Base-by-base conservation (phyloP, 2,329 filamentous ascomycete species). In the Ophiosphaerella herpotricha region DNA sequence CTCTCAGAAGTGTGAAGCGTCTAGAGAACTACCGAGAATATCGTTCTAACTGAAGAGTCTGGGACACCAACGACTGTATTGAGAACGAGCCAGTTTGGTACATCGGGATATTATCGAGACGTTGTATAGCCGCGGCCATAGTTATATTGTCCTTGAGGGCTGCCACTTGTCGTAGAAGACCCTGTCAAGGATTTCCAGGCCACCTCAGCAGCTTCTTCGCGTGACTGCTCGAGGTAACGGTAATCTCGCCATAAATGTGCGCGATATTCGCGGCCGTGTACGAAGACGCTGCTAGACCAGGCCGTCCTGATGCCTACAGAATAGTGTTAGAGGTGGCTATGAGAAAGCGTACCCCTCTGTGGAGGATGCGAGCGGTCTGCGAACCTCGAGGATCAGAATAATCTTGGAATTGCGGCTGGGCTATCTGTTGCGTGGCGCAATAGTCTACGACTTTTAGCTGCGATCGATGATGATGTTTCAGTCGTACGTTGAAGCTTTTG, bases 311-410 rank as follows among this genome's bases (percentile, higher is more conserved):
- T 69, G 26, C 69, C 69, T 72, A 43, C 2, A 9, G 11, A 36
- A 3, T 26, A 21, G 48, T 50, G 48, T 63, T 40, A 67, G 66
- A 46, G 31, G 39, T 33, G 41, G 31, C 40, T 29, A n/a, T 29
- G 11, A 11, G 6, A 11, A 29, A 29, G 26, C 6, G 26, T 29
- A 8, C 26, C 11, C 26, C 11, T 29, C 26, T 29, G 4, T 29
- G 26, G 36, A 36, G 37, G 39, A 13, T 39, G 38, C 33, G 46
- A 31, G 18, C 23, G 8, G 26, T n/a, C 21, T 54, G 48, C 64
- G 37, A 57, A 71, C 69, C 69, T 68, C 69, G 60, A 45, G 69
- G 69, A 46, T 72, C 69, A 29, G 67, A 70, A 55, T 70, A 72
- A 50, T 72, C 69, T 52, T 70, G 69, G 55, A 67, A 72, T 39